Conservation (phyloP, 1,284 basidiomycete genomes). For the Moesziomyces globuligerus region DNA sequence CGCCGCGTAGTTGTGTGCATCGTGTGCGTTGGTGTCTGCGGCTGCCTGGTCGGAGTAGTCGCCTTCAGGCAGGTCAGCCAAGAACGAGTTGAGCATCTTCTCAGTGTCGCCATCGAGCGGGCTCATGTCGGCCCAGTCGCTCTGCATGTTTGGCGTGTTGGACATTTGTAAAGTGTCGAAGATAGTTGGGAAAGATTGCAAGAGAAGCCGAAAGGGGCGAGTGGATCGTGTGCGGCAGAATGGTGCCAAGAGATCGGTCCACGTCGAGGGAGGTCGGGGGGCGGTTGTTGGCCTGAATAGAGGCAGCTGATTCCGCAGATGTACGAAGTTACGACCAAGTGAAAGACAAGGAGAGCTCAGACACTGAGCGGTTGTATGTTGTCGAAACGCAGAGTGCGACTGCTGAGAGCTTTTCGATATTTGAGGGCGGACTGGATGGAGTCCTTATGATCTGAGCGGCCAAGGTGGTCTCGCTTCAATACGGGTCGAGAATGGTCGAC, state of each 20-base stretch:
- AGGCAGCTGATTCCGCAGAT: constrained; percentile 10
- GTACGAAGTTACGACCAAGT: constrained; percentile 1
- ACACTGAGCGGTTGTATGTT: no score
- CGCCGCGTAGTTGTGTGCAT: background rate
- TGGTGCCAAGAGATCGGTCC: constrained; percentile 23
- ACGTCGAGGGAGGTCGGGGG: constrained; percentile 4
- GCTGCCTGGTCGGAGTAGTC: no score
- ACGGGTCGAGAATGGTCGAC: constrained; percentile 34
- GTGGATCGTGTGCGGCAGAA: constrained; percentile 26
- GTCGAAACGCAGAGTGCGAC: background rate
- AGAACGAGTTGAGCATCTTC: constrained; percentile 28
- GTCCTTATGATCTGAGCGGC: constrained; percentile 5
- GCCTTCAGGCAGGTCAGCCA: constrained; percentile 5
- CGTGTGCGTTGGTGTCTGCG: background rate
- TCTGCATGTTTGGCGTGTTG: constrained; percentile 6
- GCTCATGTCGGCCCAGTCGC: constrained; percentile 24
- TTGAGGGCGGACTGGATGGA: constrained; percentile 17
- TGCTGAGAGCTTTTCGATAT: background rate
- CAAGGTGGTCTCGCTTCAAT: no score
- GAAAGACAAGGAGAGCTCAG: background rate
- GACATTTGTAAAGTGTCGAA: constrained; percentile 7
- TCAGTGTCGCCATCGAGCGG: constrained; percentile 30
- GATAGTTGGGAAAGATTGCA: background rate
- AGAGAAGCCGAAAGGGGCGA: background rate
- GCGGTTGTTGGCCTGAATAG: constrained; percentile 20